Evolutionary conservation across 2,329 filamentous ascomycete genomes (phyloP).

Genomic region (Sarocladium kiliense): DNA sequence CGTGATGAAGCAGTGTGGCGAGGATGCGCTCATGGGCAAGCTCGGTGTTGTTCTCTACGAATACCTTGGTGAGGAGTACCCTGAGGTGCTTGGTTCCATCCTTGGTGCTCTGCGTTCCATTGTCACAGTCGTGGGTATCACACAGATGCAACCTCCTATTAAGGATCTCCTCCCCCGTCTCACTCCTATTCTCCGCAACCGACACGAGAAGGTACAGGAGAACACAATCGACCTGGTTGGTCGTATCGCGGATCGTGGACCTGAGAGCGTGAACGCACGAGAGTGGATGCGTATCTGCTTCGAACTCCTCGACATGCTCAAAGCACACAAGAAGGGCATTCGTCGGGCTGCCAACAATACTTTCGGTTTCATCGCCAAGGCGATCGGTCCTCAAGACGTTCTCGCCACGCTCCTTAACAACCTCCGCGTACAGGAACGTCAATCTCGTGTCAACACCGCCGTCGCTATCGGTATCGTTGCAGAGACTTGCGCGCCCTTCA

Average conservation of each 20-base stretch:
- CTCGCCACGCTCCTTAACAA: slow-evolving; percentile 95
- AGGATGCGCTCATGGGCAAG: slow-evolving; percentile 93
- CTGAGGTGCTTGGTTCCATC: slow-evolving; percentile 94
- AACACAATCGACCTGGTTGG: slow-evolving; percentile 98
- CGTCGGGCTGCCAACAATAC: slow-evolving; percentile 98
- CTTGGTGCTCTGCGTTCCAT: slow-evolving; percentile 91
- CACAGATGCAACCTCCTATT: slow-evolving; percentile 97
- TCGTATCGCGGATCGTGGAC: slow-evolving; percentile 93
- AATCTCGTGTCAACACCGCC: slow-evolving; percentile 96
- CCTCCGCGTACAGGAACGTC: slow-evolving; percentile 91
- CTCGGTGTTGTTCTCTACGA: slow-evolving; percentile 93
- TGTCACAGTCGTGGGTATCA: slow-evolving; percentile 95
- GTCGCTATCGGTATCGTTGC: slow-evolving; percentile 98
- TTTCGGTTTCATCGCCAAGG: slow-evolving; percentile 98
- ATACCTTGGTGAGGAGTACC: slow-evolving; percentile 97
- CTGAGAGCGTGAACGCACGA: slow-evolving; percentile 91
- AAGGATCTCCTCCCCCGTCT: slow-evolving; percentile 91
- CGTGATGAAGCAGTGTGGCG: slow-evolving; percentile 98
- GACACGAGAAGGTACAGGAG: slow-evolving; percentile 98
- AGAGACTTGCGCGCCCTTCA: slow-evolving; percentile 97
- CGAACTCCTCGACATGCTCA: slow-evolving; percentile 97
- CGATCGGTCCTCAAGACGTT: slow-evolving; percentile 96
- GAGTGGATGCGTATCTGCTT: slow-evolving; percentile 99
- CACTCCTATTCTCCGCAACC: slow-evolving; percentile 96
- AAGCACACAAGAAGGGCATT: slow-evolving; percentile 99